Evolutionary conservation across 148 eudicot genomes (phyloP), one percentile per base, ranked within the genome.

Genomic region (Chenopodium formosanum): DNA sequence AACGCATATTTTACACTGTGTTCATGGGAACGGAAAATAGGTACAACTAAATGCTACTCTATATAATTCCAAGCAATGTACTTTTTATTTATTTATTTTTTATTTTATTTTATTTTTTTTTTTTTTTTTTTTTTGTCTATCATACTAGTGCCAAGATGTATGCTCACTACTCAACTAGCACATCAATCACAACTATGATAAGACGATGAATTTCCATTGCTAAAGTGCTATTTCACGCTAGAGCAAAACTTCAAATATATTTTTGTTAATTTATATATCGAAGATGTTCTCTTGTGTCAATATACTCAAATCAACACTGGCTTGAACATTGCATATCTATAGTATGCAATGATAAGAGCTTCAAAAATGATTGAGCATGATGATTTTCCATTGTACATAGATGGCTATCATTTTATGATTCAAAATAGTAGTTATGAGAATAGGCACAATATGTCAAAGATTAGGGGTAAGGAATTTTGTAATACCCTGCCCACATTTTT

Each of bases 1-100:
- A 91, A 78, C 93, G 94, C 78, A 91, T 96, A 79, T 96, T 96
- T 86, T 96, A 96, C 85, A 94, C 95, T 0, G 95, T 94, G 53
- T 96, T 83, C 86, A 96, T 96, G 99, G 97, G 98, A 85, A 88
- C 99, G 67, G 98, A 96, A 85, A 96, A 96, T 79, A 96, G 99
- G 99, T 94, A 73, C 83, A 22, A 40, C 44, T 40, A 25, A 31
- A 5, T 65, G 6, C 37, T 44, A 20, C 34, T 12, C 34, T 31
- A 20, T 31, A 20, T 52, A 27, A 27, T 12, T 31, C 32, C 5
- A 60, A 68, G 47, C 11, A 9, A 44, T 31, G 16, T 23, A 23
- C 23, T 23, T 23, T 23, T 23, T 23, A 23, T 23, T 23, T 23
- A 23, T 23, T 23, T 23, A 23, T 23, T 23, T 23, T 23, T 23